Percentiles rank a stretch among this genome's conserved stretches.
These are phyloP conservation scores for Xerophyta viscosa DNA, from an alignment of 106 monocot species.

Conservation along the genomic window DNA sequence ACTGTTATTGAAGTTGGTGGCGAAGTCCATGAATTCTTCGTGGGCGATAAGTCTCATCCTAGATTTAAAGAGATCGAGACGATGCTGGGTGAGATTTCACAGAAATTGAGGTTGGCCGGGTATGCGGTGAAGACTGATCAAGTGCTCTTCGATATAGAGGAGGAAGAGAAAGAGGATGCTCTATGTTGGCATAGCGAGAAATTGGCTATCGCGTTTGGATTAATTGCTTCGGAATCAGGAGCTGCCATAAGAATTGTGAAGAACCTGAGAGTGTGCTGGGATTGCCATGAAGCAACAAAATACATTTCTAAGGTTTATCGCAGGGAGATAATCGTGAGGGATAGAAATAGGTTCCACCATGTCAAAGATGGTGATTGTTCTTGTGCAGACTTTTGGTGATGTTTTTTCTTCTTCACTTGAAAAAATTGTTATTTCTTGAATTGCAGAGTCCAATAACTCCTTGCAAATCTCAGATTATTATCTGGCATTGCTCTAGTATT, in stretches of 20 bases:
- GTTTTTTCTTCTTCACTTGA: no score
- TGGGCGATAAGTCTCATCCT: slow-evolving; percentile 34
- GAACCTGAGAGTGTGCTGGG: slow-evolving; percentile 39
- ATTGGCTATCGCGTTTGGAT: slow-evolving; percentile 37
- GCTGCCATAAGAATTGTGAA: slow-evolving; percentile 28
- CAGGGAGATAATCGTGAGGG: slow-evolving; percentile 38
- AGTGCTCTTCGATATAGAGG: slow-evolving; percentile 43
- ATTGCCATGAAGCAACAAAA: slow-evolving; percentile 39
- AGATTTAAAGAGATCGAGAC: slow-evolving; percentile 27
- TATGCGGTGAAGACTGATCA: slow-evolving; percentile 21
- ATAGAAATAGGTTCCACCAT: slow-evolving; percentile 47
- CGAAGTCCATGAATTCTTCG: slow-evolving; percentile 60
- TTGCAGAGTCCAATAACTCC: no score
- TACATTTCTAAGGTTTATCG: slow-evolving; percentile 24
- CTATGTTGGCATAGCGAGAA: slow-evolving; percentile 39
- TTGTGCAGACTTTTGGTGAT: slow-evolving; percentile 38
- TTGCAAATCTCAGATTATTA: no score
- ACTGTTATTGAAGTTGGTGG: slow-evolving; percentile 62
- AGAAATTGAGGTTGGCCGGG: slow-evolving; percentile 30
- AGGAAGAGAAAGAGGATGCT: slow-evolving; percentile 49
- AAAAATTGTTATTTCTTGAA: no score
- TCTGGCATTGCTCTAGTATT: no score
- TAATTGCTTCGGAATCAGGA: slow-evolving; percentile 19
- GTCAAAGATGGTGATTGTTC: slow-evolving; percentile 30
- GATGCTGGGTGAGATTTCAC: slow-evolving; percentile 29